Conservation (phyloP, 768 basidiomycete species). For the Mycena albidolilacea region DNA sequence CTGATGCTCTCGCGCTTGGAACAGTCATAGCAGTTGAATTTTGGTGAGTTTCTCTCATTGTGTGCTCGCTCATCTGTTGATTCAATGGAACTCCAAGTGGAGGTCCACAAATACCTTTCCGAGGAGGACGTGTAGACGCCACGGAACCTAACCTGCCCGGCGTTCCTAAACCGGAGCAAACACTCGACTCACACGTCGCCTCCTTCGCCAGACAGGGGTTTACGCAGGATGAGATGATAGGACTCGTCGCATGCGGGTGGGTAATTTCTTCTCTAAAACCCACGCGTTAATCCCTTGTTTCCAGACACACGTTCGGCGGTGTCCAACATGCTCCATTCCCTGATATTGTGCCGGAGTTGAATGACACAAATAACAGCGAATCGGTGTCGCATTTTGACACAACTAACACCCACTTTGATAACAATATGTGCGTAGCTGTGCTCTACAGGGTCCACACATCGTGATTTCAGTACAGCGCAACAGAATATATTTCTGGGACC, state of each 20-base stretch:
- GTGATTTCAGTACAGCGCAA: background rate
- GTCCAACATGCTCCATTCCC: slow-evolving; percentile 6
- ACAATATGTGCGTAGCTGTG: slow-evolving; percentile 3
- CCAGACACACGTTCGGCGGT: background rate
- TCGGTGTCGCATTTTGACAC: background rate
- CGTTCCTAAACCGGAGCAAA: slow-evolving; percentile 3
- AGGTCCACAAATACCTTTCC: slow-evolving; percentile 3
- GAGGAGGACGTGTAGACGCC: slow-evolving; percentile 5
- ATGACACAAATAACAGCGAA: background rate
- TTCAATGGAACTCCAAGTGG: background rate
- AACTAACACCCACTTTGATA: background rate
- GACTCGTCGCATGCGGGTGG: slow-evolving; percentile 1
- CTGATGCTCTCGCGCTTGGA: slow-evolving; percentile 22
- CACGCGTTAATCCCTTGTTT: background rate
- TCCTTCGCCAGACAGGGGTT: background rate
- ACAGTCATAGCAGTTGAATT: slow-evolving; percentile 21
- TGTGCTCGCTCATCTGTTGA: background rate
- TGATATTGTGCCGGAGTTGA: background rate
- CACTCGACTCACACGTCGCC: slow-evolving; percentile 1
- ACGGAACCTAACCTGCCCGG: slow-evolving; percentile 7
- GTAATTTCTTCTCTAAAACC: background rate
- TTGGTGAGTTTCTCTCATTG: slow-evolving; percentile 15
- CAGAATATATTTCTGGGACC: background rate
- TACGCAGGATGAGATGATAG: background rate
- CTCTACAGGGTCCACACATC: background rate